Percentiles rank a stretch among this genome's conserved stretches.
Conservation (phyloP, 1,284 basidiomycete genomes). For the Rhodotorula sp. region DNA sequence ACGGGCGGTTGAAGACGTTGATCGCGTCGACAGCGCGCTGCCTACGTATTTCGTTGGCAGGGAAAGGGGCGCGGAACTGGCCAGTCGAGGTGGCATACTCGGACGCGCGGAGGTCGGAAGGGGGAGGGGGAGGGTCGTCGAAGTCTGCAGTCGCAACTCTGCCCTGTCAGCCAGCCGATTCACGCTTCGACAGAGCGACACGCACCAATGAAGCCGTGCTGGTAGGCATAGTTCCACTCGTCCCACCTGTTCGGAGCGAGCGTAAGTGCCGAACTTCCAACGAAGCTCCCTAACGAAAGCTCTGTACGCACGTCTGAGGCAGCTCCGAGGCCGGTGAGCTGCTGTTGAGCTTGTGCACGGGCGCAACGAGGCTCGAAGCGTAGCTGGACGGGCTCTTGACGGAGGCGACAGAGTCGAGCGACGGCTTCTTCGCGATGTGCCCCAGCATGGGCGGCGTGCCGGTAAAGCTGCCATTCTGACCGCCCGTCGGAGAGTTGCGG, state of each 20-base stretch:
- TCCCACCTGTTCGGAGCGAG: constrained; percentile 13
- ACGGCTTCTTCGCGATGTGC: neutral
- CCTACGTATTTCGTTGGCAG: constrained; percentile 22
- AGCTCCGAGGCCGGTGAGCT: constrained; percentile 30
- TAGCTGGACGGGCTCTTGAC: neutral
- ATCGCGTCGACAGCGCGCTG: constrained; percentile 37
- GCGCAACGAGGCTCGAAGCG: neutral
- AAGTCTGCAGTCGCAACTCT: constrained; percentile 16
- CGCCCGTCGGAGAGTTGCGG: neutral
- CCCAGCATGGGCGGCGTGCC: neutral
- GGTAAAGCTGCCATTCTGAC: neutral
- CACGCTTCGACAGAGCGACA: neutral
- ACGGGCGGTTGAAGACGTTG: constrained; percentile 3
- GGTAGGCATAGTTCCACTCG: constrained; percentile 35
- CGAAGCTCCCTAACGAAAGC: too few relatives aligned
- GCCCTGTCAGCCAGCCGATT: neutral
- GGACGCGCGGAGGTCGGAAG: constrained; percentile 18
- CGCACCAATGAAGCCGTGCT: constrained; percentile 21
- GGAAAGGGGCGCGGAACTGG: constrained; percentile 28
- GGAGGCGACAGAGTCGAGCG: neutral
- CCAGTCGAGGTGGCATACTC: constrained; percentile 23
- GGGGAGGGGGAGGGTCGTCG: constrained; percentile 38
- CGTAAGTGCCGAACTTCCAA: neutral
- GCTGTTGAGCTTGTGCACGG: constrained; percentile 14
- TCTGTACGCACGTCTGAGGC: constrained; percentile 19